Base-by-base conservation (phyloP, 83 land plant genomes). In the Picea abies region DNA sequence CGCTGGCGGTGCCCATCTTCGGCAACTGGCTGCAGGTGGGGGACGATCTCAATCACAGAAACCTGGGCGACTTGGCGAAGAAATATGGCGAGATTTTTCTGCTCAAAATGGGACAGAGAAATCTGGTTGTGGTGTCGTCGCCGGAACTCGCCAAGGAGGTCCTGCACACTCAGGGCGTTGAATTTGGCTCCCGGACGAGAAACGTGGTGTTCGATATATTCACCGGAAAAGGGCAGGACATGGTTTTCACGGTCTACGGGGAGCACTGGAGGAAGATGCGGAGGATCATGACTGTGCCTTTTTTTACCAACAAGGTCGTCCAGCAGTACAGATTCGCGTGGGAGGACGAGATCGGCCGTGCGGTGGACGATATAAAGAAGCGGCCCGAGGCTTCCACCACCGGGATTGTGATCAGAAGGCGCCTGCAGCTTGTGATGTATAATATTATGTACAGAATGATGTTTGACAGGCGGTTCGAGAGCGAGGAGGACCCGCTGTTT, bases 21-120 rank as follows among this genome's bases (percentile, higher is more conserved):
- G 90, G 90, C 19, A 88, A 87, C 85, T 88, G 90, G 90, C 83
- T 88, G 79, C 90, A 88, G 78, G 83, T 88, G 14, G 90, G 90
- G 15, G 82, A 88, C 64, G 90, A 88, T 76, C 80, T 88, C 22
- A 88, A 88, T 82, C 90, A 88, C 69, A 79, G 90, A 61, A 87
- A 80, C 49, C 67, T 88, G 35, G 83, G 82, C 11, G 79, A 60
- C 60, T 63, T 88, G 61, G 89, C 89, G 20, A 79, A 80, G 39
- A 83, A 80, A 23, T 88, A 86, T 63, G 90, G 90, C 1, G 90
- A 88, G 20, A 67, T 88, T 5, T 86, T 88, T 66, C 35, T 87
- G 80, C 71, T 88, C 17, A 83, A 76, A 22, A 87, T 88, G 90
- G 90, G 90, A 3, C 85, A 83, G 70, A 70, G 89, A 20, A 88